phyloP scores from a whole-genome alignment of 208 protist genomes.

The Angomonas ambiguus region DNA sequence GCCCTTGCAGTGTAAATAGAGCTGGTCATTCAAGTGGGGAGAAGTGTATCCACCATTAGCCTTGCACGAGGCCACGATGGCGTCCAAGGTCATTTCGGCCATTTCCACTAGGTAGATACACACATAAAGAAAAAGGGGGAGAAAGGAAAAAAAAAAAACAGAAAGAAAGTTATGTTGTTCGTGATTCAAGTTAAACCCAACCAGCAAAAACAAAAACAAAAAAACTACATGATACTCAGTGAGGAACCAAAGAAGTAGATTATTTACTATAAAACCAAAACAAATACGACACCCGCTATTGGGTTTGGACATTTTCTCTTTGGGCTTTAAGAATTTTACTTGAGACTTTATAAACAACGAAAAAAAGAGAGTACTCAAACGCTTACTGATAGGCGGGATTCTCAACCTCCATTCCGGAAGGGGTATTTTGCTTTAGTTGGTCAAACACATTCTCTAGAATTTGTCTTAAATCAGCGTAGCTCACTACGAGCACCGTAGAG shows the following conservation, averaged over 20 bases:
- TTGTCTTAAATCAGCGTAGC: conserved; percentile 91
- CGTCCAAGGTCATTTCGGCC: conserved; percentile 78
- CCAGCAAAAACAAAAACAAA: background rate
- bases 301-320: background rate
- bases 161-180: background rate
- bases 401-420: conserved; percentile 31
- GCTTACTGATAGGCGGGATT: conserved; percentile 3
- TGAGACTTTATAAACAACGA: background rate
- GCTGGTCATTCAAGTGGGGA: conserved; percentile 82
- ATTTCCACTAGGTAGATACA: conserved; percentile 27
- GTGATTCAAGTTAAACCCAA: no score
- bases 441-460: conserved; percentile 84
- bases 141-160: conserved; percentile 13
- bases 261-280: background rate
- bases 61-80: conserved; percentile 79
- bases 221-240: background rate
- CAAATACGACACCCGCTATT: background rate
- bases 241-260: conserved; percentile 4
- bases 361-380: background rate
- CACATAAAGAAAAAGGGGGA: conserved; percentile 13
- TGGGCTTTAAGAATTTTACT: background rate
- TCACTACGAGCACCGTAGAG: conserved; percentile 89
- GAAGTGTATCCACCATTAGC: conserved; percentile 82
- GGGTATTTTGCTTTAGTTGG: conserved; percentile 65
- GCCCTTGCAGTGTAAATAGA: conserved; percentile 91